These are phyloP conservation scores for Crithidia bombi DNA, from an alignment of 208 protist genomes.

Conservation along the genomic window DNA sequence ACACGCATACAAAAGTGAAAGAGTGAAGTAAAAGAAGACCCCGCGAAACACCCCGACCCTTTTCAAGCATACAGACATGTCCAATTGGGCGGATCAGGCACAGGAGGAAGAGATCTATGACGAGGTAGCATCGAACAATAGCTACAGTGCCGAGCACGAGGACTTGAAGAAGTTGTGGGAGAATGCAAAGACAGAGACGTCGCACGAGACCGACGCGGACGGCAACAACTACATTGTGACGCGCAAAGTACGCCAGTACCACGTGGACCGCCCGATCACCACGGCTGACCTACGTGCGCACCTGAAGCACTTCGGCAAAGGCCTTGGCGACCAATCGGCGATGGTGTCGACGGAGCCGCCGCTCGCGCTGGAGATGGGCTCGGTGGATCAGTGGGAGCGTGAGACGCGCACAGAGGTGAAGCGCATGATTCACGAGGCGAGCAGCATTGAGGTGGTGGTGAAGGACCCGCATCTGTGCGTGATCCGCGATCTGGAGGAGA, in stretches of 20 bases:
- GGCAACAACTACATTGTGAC: conserved; percentile 66
- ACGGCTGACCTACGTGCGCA: conserved; percentile 61
- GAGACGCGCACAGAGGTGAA: conserved; percentile 76
- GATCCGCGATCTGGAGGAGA: conserved; percentile 46
- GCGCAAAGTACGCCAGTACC: conserved; percentile 71
- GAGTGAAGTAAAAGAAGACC: no score
- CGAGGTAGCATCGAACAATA: conserved; percentile 39
- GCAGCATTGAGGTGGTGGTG: conserved; percentile 51
- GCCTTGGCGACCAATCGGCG: conserved; percentile 31
- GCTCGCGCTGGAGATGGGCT: conserved; percentile 79
- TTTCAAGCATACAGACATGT: conserved; percentile 36
- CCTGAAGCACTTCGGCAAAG: conserved; percentile 66
- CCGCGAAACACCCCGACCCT: no score
- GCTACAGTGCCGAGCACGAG: conserved; percentile 39
- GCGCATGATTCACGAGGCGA: conserved; percentile 73
- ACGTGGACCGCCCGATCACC: conserved; percentile 54
- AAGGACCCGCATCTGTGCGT: conserved; percentile 64
- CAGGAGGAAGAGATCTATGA: conserved; percentile 58
- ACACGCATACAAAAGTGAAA: no score
- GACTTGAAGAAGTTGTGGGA: conserved; percentile 55
- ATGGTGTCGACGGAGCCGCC: conserved; percentile 71
- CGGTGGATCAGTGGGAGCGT: conserved; percentile 74
- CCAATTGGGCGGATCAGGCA: conserved; percentile 58
- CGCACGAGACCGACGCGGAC: conserved; percentile 51
- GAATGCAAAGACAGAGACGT: conserved; percentile 60